Evolutionary conservation across 1,139 yeast genomes (phyloP).

Genomic region (Suhomyces bolitotheri): DNA sequence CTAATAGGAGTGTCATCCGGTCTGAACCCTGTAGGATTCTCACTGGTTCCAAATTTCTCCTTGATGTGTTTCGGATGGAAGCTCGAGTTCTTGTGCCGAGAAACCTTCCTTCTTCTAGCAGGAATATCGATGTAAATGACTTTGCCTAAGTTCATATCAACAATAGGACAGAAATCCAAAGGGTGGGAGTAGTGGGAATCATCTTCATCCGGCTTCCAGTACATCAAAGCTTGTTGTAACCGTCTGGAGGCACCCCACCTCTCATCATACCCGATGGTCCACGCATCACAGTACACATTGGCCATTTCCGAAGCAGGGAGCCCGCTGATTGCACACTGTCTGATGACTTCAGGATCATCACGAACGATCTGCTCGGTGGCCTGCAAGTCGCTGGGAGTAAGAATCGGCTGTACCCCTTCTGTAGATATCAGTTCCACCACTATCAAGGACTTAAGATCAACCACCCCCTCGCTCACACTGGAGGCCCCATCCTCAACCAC

Average conservation of each 20-base stretch:
- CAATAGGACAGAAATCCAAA: slow-evolving; percentile 78
- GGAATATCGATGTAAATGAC: slow-evolving; percentile 77
- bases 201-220: slow-evolving; percentile 74
- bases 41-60: slow-evolving; percentile 56
- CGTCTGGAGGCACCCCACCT: slow-evolving; percentile 78
- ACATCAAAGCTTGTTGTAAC: slow-evolving; percentile 78
- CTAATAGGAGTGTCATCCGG: slow-evolving; percentile 59
- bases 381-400: slow-evolving; percentile 68
- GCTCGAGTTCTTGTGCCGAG: slow-evolving; percentile 65
- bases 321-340: slow-evolving; percentile 71
- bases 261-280: slow-evolving; percentile 85
- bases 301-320: slow-evolving; percentile 65
- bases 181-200: slow-evolving; percentile 85
- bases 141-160: slow-evolving; percentile 68
- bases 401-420: slow-evolving; percentile 70
- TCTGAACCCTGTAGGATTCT: slow-evolving; percentile 57
- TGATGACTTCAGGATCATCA: slow-evolving; percentile 66
- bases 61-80: slow-evolving; percentile 66
- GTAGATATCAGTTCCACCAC: slow-evolving; percentile 50
- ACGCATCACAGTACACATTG: slow-evolving; percentile 77
- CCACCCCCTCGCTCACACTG: slow-evolving; percentile 71
- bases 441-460: slow-evolving; percentile 51
- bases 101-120: slow-evolving; percentile 67
- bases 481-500: slow-evolving; percentile 57
- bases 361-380: slow-evolving; percentile 65